phyloP scores from a whole-genome alignment of 768 basidiomycete genomes.

The Epithele typhae region DNA sequence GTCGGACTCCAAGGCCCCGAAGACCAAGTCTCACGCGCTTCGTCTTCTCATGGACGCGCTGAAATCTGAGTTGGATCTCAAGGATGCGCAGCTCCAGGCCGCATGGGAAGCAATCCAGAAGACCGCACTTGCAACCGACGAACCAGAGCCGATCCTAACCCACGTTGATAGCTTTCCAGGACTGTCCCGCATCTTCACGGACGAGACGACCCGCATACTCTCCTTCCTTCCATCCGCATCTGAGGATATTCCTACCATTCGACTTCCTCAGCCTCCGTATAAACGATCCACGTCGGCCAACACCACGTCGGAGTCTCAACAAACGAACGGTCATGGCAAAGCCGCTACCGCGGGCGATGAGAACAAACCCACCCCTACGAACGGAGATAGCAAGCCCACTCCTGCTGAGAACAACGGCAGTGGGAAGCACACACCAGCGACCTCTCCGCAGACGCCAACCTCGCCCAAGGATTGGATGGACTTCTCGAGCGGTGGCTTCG shows the following conservation, averaged over 20 bases:
- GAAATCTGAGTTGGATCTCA: constrained; percentile 32
- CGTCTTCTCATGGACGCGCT: constrained; percentile 63
- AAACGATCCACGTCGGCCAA: constrained; percentile 21
- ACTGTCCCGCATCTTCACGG: constrained; percentile 54
- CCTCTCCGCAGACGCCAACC: constrained; percentile 23
- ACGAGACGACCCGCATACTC: constrained; percentile 57
- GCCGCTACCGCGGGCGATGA: background rate
- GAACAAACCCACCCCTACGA: constrained; percentile 1
- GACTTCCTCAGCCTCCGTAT: constrained; percentile 21
- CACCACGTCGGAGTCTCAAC: background rate
- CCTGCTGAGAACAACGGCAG: constrained; percentile 12
- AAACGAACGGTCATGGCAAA: constrained; percentile 1
- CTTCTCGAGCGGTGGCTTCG: constrained; percentile 64
- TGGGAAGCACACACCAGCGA: constrained; percentile 9
- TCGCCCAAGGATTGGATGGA: constrained; percentile 56
- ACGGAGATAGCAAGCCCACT: constrained; percentile 3
- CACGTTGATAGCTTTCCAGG: constrained; percentile 34
- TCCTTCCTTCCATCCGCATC: constrained; percentile 45
- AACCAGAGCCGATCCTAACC: constrained; percentile 8
- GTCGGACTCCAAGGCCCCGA: constrained; percentile 26
- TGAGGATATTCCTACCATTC: constrained; percentile 17
- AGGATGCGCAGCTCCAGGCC: constrained; percentile 30
- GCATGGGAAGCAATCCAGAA: constrained; percentile 56
- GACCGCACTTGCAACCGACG: constrained; percentile 27
- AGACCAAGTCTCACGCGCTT: constrained; percentile 47